These are phyloP conservation scores for Thielaviopsis euricoi DNA, from an alignment of 2,329 filamentous ascomycete species.

Conservation along the genomic window DNA sequence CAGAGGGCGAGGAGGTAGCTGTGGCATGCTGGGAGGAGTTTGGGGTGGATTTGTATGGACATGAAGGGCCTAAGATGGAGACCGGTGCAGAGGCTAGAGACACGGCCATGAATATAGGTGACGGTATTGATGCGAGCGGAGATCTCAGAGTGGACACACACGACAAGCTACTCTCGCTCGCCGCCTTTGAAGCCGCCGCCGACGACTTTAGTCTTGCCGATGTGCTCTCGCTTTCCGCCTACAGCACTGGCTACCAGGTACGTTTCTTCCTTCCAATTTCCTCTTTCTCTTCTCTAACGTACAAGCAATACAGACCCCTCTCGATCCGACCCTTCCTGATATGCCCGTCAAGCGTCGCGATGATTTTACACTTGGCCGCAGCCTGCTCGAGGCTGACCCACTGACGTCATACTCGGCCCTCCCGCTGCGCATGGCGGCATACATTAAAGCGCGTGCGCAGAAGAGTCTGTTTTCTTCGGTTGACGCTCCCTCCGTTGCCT, in stretches of 20 bases:
- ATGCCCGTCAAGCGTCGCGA: slow-evolving; percentile 30
- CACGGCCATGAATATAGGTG: too few species aligned
- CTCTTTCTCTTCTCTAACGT: slow-evolving; percentile 8
- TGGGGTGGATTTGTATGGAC: slow-evolving; percentile 42
- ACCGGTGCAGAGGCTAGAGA: too few species aligned
- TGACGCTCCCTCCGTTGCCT: too few species aligned
- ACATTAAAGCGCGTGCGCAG: slow-evolving; percentile 3
- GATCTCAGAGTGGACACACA: slow-evolving; percentile 13
- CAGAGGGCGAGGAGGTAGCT: slow-evolving; percentile 42
- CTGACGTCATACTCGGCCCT: slow-evolving; percentile 16
- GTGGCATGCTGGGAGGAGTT: slow-evolving; percentile 52
- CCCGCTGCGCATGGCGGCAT: background rate
- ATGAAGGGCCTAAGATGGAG: background rate
- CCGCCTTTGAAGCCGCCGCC: slow-evolving; percentile 35
- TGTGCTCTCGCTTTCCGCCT: slow-evolving; percentile 33
- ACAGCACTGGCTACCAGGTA: slow-evolving; percentile 25
- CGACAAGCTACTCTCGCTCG: slow-evolving; percentile 22
- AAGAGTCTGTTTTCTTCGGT: background rate
- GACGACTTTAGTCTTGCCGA: slow-evolving; percentile 52
- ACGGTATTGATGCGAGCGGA: too few species aligned
- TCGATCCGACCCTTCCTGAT: slow-evolving; percentile 49
- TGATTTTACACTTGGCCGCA: slow-evolving; percentile 33
- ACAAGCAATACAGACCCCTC: slow-evolving; percentile 21
- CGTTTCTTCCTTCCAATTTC: slow-evolving; percentile 1
- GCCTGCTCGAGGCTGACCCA: slow-evolving; percentile 30